These are phyloP conservation scores for Thelephora ganbajun DNA, from an alignment of 768 basidiomycete genomes.

Conservation along the genomic window DNA sequence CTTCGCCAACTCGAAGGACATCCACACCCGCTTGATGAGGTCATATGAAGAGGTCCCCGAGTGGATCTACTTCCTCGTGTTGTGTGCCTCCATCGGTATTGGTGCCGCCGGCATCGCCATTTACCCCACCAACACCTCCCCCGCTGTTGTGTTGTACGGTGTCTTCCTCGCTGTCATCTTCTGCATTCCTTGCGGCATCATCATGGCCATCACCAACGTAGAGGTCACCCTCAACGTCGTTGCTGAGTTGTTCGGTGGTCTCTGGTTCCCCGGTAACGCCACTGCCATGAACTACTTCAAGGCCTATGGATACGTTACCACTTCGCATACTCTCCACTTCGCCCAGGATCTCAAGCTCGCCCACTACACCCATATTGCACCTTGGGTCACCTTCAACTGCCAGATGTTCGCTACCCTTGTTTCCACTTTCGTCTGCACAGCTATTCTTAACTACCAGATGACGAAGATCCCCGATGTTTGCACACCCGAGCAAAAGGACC, in stretches of 20 bases:
- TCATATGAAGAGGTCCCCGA: slow-evolving; percentile 62
- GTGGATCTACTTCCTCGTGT: slow-evolving; percentile 60
- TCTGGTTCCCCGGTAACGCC: slow-evolving; percentile 65
- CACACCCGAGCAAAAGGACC: slow-evolving; percentile 39
- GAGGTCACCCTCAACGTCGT: slow-evolving; percentile 53
- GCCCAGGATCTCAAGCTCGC: slow-evolving; percentile 72
- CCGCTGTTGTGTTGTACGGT: slow-evolving; percentile 34
- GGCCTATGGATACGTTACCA: slow-evolving; percentile 41
- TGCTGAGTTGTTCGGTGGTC: slow-evolving; percentile 66
- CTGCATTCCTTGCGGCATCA: slow-evolving; percentile 61
- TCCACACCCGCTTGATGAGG: slow-evolving; percentile 77
- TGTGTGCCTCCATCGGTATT: slow-evolving; percentile 38
- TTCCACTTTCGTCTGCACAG: slow-evolving; percentile 39
- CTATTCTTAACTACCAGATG: slow-evolving; percentile 63
- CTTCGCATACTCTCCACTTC: slow-evolving; percentile 51
- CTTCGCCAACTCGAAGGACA: slow-evolving; percentile 25
- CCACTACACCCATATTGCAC: slow-evolving; percentile 85
- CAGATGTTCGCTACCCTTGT: slow-evolving; percentile 52
- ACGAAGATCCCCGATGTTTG: slow-evolving; percentile 63
- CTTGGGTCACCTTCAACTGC: slow-evolving; percentile 59
- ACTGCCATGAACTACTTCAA: slow-evolving; percentile 80
- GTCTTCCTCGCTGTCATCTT: slow-evolving; percentile 40
- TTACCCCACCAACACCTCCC: slow-evolving; percentile 61
- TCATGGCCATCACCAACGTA: slow-evolving; percentile 84
- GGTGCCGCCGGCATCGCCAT: slow-evolving; percentile 59